Base-by-base conservation (phyloP, 768 basidiomycete species). In the Suillus fuscotomentosus region DNA sequence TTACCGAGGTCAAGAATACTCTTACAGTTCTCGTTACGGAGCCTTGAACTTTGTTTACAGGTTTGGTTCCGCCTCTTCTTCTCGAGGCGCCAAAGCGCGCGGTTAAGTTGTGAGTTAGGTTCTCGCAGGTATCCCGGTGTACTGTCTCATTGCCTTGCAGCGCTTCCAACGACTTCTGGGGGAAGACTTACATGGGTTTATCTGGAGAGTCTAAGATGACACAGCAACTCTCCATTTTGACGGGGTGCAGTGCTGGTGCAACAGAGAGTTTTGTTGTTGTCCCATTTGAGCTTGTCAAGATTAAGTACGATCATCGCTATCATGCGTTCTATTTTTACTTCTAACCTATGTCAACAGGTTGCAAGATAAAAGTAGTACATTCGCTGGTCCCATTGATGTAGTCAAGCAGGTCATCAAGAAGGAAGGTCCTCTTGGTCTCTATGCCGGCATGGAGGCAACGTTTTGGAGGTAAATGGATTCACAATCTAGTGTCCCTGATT, bases 71-170 rank as follows among this genome's bases (percentile, higher is more conserved):
- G 11, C 97, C 97, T 20, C 78, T 99, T 11, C 85, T 99, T 71
- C 81, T 99, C 53, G 97, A 99, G 78, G 97, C 97, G 17, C 97
- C 97, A 2, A 99, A 99, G 80, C 89, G 97, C 78, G 97, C 97
- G 17, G 92, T 95, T 56, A 99, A 99, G 84, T 93, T 92, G 91
- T 91, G 68, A 66, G 87, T 80, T 24, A 39, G 27, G 24, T 60
- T 43, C n/a, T 20, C 5, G 41, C 55, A 47, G 8, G 11, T 13
- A 20, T 31, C 9, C 17, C 14, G 54, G 22, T 41, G n/a, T 42
- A 50, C 24, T 51, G 22, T 60, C 60, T 70, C 45, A 66, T 36
- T 43, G 8, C 51, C 42, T 64, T 67, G 70, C 67, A 89, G 88
- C 69, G 92, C 93, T 31, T 84, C 92, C 10, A 96, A 96, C 81